These are phyloP conservation scores for Nyssa sinensis DNA, from an alignment of 148 eudicot genomes.

Conservation along the genomic window DNA sequence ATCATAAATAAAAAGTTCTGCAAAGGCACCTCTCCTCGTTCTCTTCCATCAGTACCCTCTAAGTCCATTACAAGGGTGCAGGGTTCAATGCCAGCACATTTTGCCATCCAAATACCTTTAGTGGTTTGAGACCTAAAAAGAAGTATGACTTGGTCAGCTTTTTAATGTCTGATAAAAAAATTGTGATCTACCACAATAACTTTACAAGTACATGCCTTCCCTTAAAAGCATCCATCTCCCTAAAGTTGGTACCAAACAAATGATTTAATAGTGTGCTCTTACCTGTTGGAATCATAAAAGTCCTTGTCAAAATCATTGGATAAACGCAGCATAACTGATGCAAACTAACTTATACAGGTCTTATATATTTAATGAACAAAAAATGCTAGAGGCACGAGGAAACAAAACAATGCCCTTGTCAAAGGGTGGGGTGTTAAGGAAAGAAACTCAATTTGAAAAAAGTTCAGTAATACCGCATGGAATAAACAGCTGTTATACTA, in stretches of 20 bases:
- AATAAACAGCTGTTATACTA: not conserved
- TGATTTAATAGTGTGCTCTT: constrained; percentile 89
- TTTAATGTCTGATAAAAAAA: not conserved
- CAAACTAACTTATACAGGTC: not conserved
- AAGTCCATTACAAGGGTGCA: constrained; percentile 95
- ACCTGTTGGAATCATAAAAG: constrained; percentile 47
- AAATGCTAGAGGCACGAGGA: not conserved
- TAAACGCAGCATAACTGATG: not conserved
- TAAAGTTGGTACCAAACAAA: constrained; percentile 79
- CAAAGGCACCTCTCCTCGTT: constrained; percentile 84
- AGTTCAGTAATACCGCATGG: not conserved
- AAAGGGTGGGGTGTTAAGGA: no score
- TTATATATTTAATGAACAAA: not conserved
- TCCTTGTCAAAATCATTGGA: not conserved
- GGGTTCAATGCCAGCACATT: constrained; percentile 91
- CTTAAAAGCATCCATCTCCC: constrained; percentile 96
- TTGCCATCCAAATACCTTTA: constrained; percentile 96
- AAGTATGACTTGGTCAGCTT: constrained; percentile 11
- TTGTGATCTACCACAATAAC: constrained; percentile 6
- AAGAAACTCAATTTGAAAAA: not conserved
- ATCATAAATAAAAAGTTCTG: not conserved
- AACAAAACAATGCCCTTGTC: not conserved
- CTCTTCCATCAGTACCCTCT: constrained; percentile 99
- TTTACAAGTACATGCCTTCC: constrained; percentile 60
- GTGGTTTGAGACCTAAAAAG: constrained; percentile 88